phyloP scores from a whole-genome alignment of 305 asterid species.

The Solanum chacoense region DNA sequence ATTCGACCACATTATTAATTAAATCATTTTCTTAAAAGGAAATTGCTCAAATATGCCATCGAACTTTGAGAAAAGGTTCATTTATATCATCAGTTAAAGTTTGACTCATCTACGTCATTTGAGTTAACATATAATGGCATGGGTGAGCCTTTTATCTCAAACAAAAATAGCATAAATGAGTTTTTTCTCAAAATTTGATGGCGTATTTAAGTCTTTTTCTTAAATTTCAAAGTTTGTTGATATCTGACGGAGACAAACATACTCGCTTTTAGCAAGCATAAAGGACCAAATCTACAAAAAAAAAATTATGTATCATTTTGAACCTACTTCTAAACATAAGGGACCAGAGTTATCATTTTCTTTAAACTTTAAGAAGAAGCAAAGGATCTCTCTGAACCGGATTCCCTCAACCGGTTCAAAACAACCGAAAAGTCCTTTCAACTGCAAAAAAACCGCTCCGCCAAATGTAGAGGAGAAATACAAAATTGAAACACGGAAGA shows the following conservation, averaged over 20 bases:
- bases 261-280: not conserved
- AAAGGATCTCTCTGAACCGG: constrained; percentile 13
- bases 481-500: not conserved
- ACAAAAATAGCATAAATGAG: too few relatives aligned
- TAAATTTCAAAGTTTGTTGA: not conserved
- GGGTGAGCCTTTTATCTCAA: too few relatives aligned
- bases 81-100: too few relatives aligned
- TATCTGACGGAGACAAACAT: not conserved
- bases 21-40: not conserved
- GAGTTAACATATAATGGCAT: not conserved
- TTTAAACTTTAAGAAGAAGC: constrained; percentile 1
- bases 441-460: not conserved
- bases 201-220: too few relatives aligned
- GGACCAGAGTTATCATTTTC: not conserved
- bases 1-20: rapidly evolving
- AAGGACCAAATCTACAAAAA: not conserved
- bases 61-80: not conserved
- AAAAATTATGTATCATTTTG: not conserved
- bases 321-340: not conserved
- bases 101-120: not conserved
- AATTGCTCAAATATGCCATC: not conserved
- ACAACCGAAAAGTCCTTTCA: not conserved
- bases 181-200: not conserved
- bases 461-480: not conserved
- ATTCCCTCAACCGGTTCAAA: not conserved